phyloP scores from a whole-genome alignment of 257 asterid species.

The Solanum sitiens region DNA sequence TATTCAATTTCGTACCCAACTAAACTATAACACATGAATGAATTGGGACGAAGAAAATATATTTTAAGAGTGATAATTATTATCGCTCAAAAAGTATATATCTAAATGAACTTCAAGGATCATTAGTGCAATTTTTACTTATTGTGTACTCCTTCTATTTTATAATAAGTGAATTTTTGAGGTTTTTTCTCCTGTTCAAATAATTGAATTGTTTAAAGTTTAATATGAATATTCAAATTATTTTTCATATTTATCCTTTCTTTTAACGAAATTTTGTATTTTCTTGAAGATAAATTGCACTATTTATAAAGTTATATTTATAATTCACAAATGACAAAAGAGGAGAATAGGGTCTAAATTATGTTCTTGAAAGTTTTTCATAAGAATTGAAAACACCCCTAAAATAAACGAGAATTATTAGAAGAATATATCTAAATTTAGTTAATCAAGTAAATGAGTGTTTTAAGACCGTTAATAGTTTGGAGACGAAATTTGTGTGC shows the following conservation, averaged over 20 bases:
- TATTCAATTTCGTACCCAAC: background rate
- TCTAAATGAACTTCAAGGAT: background rate
- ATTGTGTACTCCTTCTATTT: background rate
- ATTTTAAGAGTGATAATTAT: background rate
- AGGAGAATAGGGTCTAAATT: background rate
- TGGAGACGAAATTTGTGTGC: fast-evolving
- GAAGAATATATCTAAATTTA: no score
- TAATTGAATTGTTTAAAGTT: no score
- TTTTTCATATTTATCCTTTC: no score
- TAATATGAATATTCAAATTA: fast-evolving
- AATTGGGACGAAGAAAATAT: background rate
- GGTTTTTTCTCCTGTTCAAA: background rate
- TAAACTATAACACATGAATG: background rate
- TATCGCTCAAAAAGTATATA: background rate
- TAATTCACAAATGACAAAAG: background rate
- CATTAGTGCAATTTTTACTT: background rate
- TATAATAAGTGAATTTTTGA: background rate
- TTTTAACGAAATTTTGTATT: background rate
- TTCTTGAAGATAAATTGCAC: background rate
- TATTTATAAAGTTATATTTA: no score
- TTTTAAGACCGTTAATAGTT: no score
- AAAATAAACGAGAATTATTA: no score
- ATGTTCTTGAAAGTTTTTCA: background rate
- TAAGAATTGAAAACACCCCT: background rate
- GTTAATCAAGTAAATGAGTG: no score